Base-by-base conservation (phyloP, 2,329 filamentous ascomycete genomes). In the Cladophialophora immunda region DNA sequence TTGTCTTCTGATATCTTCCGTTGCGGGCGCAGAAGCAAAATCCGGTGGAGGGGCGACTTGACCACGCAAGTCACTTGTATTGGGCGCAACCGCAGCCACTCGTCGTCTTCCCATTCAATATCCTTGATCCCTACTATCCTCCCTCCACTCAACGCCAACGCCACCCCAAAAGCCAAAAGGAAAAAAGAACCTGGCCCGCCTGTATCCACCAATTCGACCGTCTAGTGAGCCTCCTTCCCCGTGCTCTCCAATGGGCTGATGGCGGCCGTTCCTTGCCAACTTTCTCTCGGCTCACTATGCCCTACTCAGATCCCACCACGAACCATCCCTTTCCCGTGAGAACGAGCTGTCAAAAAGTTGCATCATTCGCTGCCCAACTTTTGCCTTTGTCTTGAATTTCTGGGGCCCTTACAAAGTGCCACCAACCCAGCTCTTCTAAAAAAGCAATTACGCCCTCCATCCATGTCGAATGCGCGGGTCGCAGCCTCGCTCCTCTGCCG, bases 391-490 rank as follows among this genome's bases (percentile, higher is more conserved):
- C 38, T 41, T 41, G 38, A 41, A 19, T 19, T 41, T 41, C 17
- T 41, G 15, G 45, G 45, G 22, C n/a, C 38, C 34, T n/a, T 45
- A 50, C 45, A 19, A 25, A 25, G 3, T 15, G 19, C 45, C 22
- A 50, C 22, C 45, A 22, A 4, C 19, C 45, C n/a, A 22, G 45
- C 45, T 50, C 8, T 7, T 50, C 55, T 58, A n/a, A 59, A 45
- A 61, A 58, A 55, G 30, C 54, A 22, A 56, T 54, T 25, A 30
- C 32, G 15, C 41, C 52, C 38, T 58, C 45, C 55, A 60, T 63
- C 52, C 63, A 68, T 68, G 67, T 68, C 67, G 67, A 62, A 68
- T 68, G 67, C 67, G 52, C 58, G 64, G 63, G 67, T 30, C 17
- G 55, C 67, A 64, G 63, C 67, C 67, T 68, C 64, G 55, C 57